Base-by-base conservation (phyloP, 1,284 basidiomycete species). In the Trichosporon asahii region DNA sequence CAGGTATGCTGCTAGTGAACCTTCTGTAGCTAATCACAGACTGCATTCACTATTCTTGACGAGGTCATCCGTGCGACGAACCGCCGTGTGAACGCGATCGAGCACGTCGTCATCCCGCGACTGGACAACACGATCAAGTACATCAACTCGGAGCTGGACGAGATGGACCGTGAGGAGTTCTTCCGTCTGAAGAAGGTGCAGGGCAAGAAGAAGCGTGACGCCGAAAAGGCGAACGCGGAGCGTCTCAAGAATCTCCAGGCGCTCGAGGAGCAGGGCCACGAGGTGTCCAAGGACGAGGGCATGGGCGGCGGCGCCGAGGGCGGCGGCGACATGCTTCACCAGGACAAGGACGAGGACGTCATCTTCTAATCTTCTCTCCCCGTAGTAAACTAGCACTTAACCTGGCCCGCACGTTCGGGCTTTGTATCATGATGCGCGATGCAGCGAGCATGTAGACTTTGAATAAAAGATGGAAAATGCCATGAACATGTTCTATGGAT, bases 51-150 rank as follows among this genome's bases (percentile, higher is more conserved):
- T 68, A 98, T 99, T 76, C 88, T 99, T 29, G 97, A 99, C 83
- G 97, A 99, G 85, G 97, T 99, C 72, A 99, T 99, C 80, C 90
- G 94, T 67, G 94, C 96, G 60, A 99, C 97, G 31, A 99, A 98
- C 83, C 91, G 97, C 61, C 90, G 97, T 74, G 97, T 99, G 37
- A 99, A 99, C 79, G 97, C 97, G 3, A 97, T 99, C 77, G 97
- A 99, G 81, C 94, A 99, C 82, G 91, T 99, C 76, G 88, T 99
- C 78, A 98, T 99, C 70, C 97, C 97, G 14, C 88, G 91, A 65
- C 85, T 99, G 63, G 96, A 98, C 71, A 98, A 99, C 83, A 99
- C 97, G 6, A 94, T 99, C 86, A 93, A 92, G 78, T 98, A 97
- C 82, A 96, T 98, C 80, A 88, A 94, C 77, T 95, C 93, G n/a